These are phyloP conservation scores for Pythium guiyangense DNA, from an alignment of 352 stramenopile genomes.

Conservation along the genomic window DNA sequence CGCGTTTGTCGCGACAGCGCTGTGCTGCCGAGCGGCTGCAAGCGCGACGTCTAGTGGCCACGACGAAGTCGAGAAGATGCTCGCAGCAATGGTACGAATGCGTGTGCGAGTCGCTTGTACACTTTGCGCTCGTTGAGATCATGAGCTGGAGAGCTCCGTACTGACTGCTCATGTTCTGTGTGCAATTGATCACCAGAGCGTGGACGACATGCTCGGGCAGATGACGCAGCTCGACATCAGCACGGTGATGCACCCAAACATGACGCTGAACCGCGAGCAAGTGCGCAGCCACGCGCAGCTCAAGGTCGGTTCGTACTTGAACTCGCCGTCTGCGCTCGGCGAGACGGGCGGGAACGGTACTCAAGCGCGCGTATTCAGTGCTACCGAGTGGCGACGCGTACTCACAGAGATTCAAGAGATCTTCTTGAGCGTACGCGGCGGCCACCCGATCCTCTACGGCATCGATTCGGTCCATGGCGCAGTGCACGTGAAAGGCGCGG, in stretches of 20 bases:
- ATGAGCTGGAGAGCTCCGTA: neutral
- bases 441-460: constrained; percentile 78
- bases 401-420: constrained; percentile 79
- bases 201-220: constrained; percentile 74
- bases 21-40: neutral
- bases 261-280: constrained; percentile 51
- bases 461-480: constrained; percentile 91
- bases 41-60: neutral
- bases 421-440: constrained; percentile 48
- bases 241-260: constrained; percentile 62
- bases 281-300: constrained; percentile 68
- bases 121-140: too few species aligned
- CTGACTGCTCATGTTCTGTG: neutral
- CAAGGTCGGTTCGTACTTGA: constrained; percentile 89
- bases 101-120: neutral
- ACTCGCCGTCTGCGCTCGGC: constrained; percentile 46
- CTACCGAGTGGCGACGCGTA: constrained; percentile 62
- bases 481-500: constrained; percentile 78
- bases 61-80: constrained; percentile 7
- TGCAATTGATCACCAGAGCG: constrained; percentile 8
- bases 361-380: constrained; percentile 33
- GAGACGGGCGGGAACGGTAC: constrained; percentile 23
- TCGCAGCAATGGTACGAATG: constrained; percentile 7
- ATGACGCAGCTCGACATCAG: constrained; percentile 91
- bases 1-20: neutral